phyloP scores from a whole-genome alignment of 345 rosid genomes.

The Raphanus raphanistrum region DNA sequence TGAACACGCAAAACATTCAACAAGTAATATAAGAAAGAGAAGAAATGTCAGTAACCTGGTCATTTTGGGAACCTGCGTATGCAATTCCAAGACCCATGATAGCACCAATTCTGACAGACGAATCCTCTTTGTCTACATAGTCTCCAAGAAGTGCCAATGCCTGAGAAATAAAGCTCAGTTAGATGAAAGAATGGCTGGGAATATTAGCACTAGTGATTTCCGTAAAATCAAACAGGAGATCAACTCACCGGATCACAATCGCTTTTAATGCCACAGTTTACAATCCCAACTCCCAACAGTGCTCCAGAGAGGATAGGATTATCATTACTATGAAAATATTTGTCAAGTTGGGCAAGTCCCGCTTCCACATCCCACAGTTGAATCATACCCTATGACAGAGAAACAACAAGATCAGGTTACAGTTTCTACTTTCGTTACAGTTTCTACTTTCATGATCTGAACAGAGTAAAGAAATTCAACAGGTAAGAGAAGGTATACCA shows the following conservation, averaged over 20 bases:
- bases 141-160: slow-evolving; percentile 90
- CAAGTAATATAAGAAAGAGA: not conserved
- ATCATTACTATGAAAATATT: slow-evolving; percentile 86
- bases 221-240: slow-evolving; percentile 4
- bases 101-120: slow-evolving; percentile 86
- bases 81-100: slow-evolving; percentile 96
- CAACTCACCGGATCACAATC: slow-evolving; percentile 93
- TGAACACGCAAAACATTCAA: slow-evolving; percentile 20
- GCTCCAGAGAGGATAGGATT: slow-evolving; percentile 92
- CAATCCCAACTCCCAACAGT: slow-evolving; percentile 87
- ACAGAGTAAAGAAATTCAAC: not conserved
- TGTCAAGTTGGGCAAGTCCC: slow-evolving; percentile 89
- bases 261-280: slow-evolving; percentile 74
- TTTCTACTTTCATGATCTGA: not conserved
- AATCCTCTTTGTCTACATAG: slow-evolving; percentile 71
- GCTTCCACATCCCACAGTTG: slow-evolving; percentile 93
- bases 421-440: slow-evolving; percentile 6
- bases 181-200: slow-evolving; percentile 14
- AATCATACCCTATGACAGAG: slow-evolving; percentile 75
- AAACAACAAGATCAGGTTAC: slow-evolving; percentile 13
- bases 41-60: slow-evolving; percentile 46
- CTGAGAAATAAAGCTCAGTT: slow-evolving; percentile 45
- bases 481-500: slow-evolving; percentile 48
- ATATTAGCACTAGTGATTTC: not conserved
- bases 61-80: slow-evolving; percentile 90